A percentile compares a stretch with the other conserved stretches of the same genome.
These are phyloP conservation scores for Aspergillus asperescens DNA, from an alignment of 495 filamentous ascomycete genomes.

Conservation along the genomic window DNA sequence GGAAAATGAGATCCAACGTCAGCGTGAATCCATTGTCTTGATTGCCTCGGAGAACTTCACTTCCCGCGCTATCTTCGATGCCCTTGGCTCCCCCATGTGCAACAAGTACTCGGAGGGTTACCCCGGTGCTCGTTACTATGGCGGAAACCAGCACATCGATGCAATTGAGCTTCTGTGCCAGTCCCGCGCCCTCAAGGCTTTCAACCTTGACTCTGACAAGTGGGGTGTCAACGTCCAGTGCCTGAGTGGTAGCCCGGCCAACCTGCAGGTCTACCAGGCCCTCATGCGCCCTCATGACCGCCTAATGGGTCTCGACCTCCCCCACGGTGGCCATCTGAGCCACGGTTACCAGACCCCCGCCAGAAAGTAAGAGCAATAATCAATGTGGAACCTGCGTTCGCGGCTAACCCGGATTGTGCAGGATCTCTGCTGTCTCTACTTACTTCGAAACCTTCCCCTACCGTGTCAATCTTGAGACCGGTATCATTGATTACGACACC, in stretches of 20 bases:
- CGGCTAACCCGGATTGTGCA: conserved; percentile 20
- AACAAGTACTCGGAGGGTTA: conserved; percentile 99
- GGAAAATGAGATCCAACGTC: conserved; percentile 93
- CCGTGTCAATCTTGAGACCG: conserved; percentile 83
- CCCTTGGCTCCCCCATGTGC: conserved; percentile 96
- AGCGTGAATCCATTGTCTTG: conserved; percentile 96
- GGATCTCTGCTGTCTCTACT: conserved; percentile 87
- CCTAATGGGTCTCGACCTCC: conserved; percentile 95
- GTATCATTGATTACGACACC: conserved; percentile 93
- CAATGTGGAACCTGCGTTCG: neutral
- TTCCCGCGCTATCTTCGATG: conserved; percentile 92
- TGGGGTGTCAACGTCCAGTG: conserved; percentile 99
- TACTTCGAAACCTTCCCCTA: conserved; percentile 96
- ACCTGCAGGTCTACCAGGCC: conserved; percentile 98
- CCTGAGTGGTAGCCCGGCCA: conserved; percentile 82
- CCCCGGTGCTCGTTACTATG: conserved; percentile 97
- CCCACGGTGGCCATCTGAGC: conserved; percentile 95
- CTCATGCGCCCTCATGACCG: conserved; percentile 96
- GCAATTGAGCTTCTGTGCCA: conserved; percentile 94
- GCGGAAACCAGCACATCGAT: conserved; percentile 98
- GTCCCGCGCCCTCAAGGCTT: conserved; percentile 87
- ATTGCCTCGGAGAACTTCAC: conserved; percentile 99
- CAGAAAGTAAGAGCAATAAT: conserved; percentile 61
- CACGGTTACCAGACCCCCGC: conserved; percentile 96
- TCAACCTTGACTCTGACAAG: conserved; percentile 75